Evolutionary conservation across 2,329 filamentous ascomycete species (phyloP).

Genomic region (Cercospora sesami): DNA sequence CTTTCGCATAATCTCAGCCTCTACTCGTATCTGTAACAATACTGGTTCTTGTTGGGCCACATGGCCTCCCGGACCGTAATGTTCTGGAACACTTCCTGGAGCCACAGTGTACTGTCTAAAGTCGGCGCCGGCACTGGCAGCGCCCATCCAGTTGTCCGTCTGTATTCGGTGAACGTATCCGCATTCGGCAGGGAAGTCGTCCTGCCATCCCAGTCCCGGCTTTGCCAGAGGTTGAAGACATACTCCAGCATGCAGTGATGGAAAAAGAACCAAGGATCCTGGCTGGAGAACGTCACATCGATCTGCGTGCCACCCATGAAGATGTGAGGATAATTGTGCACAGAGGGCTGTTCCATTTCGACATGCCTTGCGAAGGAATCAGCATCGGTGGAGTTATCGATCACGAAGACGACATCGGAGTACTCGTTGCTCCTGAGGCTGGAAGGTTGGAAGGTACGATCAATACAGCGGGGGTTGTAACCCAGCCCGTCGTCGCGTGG

Average conservation of each 20-base stretch:
- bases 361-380: conserved; percentile 20
- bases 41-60: conserved; percentile 18
- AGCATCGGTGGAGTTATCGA: conserved; percentile 21
- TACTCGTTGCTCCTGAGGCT: conserved; percentile 18
- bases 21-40: conserved; percentile 25
- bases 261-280: conserved; percentile 49
- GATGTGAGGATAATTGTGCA: conserved; percentile 18
- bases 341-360: conserved; percentile 11
- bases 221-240: conserved; percentile 52
- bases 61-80: conserved; percentile 18
- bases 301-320: conserved; percentile 22
- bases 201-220: conserved; percentile 35
- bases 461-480: conserved; percentile 24
- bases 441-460: conserved; percentile 11
- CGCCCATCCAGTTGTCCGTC: conserved; percentile 10
- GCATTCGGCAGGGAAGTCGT: conserved; percentile 16
- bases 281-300: conserved; percentile 40
- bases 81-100: conserved; percentile 18
- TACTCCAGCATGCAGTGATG: conserved; percentile 52
- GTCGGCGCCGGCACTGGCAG: conserved; percentile 7
- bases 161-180: conserved; percentile 9
- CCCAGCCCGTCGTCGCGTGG: conserved; percentile 20
- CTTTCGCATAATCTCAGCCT: background rate
- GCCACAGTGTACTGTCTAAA: conserved; percentile 16
- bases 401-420: conserved; percentile 19